Base-by-base conservation (phyloP, 1,284 basidiomycete species). In the Apiotrichum sp. region DNA sequence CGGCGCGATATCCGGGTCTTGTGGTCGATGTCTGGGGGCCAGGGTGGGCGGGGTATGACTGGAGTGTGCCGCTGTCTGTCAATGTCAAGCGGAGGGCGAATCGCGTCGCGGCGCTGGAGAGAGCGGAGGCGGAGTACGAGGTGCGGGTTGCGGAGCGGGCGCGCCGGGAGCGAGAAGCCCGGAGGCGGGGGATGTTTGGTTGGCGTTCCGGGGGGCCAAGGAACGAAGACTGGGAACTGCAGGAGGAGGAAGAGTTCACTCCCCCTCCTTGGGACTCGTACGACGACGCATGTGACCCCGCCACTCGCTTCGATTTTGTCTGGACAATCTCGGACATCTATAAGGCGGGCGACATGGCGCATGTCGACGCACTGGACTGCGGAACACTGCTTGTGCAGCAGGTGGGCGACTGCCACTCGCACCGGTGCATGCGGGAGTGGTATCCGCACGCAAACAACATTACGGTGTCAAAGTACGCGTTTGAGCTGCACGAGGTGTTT, bases 381-480 rank as follows among this genome's bases (percentile, higher is more conserved):
- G 70, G 66, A 4, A 61, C 74, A 2, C 52, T 77, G 4, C 64
- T 76, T 6, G 67, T 74, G 4, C 76, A 77, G 73, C 74, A 76
- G 65, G 55, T 75, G 0, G 74, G 73, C 14, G 75, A 76, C 56
- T 75, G 74, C 48, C 73, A 76, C 52, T 61, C 63, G 34, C 61
- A 64, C 16, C 64, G 69, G 16, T 73, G 73, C 56, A 52, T 70
- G 34, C 62, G 69, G 52, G 74, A 76, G 61, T 77, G 75, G 75
- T 76, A 74, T 55, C 74, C 72, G 3, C 65, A 70, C 16, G 64
- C 69, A 36, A 71, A 69, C 57, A 76, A 77, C 56, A 73, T 77
- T 55, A 77, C 76, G 10, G 62, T 76, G n/a, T 69, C 73, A 6
- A 76, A 76, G 49, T 77, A 77, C 62, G 74, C 72, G 4, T 76